A percentile compares a stretch with the other conserved stretches of the same genome.
These are phyloP conservation scores for Amborella trichopoda DNA, from an alignment of 164 flowering plant genomes.

Conservation along the genomic window DNA sequence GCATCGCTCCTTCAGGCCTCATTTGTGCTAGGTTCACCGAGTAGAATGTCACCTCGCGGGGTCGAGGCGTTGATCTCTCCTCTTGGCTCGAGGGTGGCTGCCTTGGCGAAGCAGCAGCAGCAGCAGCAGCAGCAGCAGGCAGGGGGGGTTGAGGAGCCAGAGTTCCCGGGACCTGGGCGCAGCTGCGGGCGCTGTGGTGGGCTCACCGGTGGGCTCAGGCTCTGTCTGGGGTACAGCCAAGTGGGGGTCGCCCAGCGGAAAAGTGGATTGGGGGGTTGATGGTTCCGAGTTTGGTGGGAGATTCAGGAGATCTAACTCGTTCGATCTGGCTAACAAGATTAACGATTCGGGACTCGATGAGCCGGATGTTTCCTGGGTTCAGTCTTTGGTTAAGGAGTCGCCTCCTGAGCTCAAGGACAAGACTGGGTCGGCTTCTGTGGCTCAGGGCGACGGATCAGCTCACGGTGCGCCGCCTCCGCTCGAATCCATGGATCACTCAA, in stretches of 20 bases:
- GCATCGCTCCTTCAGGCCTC: slow-evolving; percentile 51
- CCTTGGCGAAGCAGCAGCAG: slow-evolving; percentile 58
- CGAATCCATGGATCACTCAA: slow-evolving; percentile 53
- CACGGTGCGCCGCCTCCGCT: slow-evolving; percentile 11
- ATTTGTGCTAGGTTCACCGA: slow-evolving; percentile 45
- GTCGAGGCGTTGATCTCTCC: slow-evolving; percentile 71
- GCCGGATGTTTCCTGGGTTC: slow-evolving; percentile 96
- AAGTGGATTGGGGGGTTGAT: slow-evolving; percentile 57
- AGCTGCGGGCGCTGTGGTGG: slow-evolving; percentile 23
- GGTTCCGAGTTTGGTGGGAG: slow-evolving; percentile 40
- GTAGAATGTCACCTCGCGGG: slow-evolving; percentile 62
- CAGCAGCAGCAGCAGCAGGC: slow-evolving; percentile 62
- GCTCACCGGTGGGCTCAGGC: slow-evolving; percentile 29
- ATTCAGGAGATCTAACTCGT: slow-evolving; percentile 58
- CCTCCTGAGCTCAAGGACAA: slow-evolving; percentile 64
- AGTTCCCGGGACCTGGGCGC: slow-evolving; percentile 78
- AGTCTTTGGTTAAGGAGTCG: slow-evolving; percentile 80
- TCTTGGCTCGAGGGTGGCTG: slow-evolving; percentile 43
- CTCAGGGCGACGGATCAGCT: slow-evolving; percentile 15
- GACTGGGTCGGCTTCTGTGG: slow-evolving; percentile 2
- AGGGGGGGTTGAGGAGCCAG: slow-evolving; percentile 64
- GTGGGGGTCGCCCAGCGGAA: slow-evolving; percentile 68
- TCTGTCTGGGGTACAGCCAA: slow-evolving; percentile 38
- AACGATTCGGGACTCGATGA: slow-evolving; percentile 63
- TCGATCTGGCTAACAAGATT: slow-evolving; percentile 47